These are phyloP conservation scores for Acacia concinna DNA, from an alignment of 331 rosid genomes.

Conservation along the genomic window DNA sequence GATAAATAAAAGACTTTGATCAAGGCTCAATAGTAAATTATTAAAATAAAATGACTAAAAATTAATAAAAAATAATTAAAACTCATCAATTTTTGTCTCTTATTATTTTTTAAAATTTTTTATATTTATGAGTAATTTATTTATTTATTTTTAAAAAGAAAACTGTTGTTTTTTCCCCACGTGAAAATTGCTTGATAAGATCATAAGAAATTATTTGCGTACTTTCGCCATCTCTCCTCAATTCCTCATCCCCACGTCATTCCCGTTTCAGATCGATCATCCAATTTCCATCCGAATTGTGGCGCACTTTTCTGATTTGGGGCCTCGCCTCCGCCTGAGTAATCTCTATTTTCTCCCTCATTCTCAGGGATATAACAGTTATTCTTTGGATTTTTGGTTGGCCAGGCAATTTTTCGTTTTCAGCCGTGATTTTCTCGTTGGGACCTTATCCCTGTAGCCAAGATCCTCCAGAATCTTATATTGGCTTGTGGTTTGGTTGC, in stretches of 20 bases:
- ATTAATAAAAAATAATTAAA: too few species aligned
- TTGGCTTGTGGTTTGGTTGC: slow-evolving; percentile 1
- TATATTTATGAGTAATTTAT: too few species aligned
- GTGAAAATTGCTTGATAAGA: too few species aligned
- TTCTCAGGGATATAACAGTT: not conserved
- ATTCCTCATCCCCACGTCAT: not conserved
- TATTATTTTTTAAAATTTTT: too few species aligned
- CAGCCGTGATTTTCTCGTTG: not conserved
- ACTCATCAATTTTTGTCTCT: too few species aligned
- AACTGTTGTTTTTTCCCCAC: too few species aligned
- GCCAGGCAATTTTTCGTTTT: not conserved
- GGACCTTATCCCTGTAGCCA: not conserved
- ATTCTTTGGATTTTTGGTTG: not conserved
- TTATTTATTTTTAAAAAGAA: too few species aligned
- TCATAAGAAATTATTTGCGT: not conserved
- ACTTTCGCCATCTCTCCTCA: not conserved
- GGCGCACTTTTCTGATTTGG: not conserved
- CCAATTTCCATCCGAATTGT: not conserved
- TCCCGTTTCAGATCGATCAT: not conserved
- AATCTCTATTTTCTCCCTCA: not conserved
- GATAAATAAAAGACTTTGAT: too few species aligned
- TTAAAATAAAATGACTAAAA: too few species aligned
- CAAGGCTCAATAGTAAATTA: too few species aligned
- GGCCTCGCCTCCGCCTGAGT: not conserved
- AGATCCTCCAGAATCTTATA: slow-evolving; percentile 3